Base-by-base conservation (phyloP, 2,329 filamentous ascomycete genomes). In the Whalleya microplaca region DNA sequence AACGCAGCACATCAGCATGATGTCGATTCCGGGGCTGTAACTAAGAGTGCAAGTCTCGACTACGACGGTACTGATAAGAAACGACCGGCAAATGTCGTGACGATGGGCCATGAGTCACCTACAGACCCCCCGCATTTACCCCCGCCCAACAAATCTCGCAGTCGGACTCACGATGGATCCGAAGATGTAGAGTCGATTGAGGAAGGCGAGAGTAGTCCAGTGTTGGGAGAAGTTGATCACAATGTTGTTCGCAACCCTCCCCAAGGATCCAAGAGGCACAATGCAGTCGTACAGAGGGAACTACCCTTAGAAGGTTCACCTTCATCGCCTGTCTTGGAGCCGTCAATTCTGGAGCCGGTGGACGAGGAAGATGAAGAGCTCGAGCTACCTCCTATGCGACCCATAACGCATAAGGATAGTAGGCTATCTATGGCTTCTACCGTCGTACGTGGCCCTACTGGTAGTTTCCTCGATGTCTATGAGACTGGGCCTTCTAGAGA, bases 401-500 rank as follows among this genome's bases (percentile, higher is more conserved):
- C 63, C 32, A 53, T 56, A 40, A 43, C 48, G 21, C 64, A 63
- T n/a, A 66, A 57, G 57, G 55, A 41, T n/a, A 72, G 71, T 42
- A 53, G 62, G 21, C 50, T 43, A 14, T 72, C 69, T 18, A 27
- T 74, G 23, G 69, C 72, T n/a, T 80, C 75, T 6, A 76, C 73
- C 0, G 63, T 76, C 9, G 62, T 77, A 16, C 73, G 73, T 51
- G 75, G 69, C 3, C 68, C 69, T 12, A 72, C 72, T 16, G 77
- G 70, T 53, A 71, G 73, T 41, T 75, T 77, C 41, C 71, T 72
- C 21, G 70, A 72, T 23, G 65, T 75, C 41, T 78, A 73, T 5
- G 80, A 79, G 59, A 76, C 78, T 42, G 59, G 67, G 0, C 73
- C 74, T 0, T 68, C 59, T 42, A 64, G 67, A 48, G 79, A 81